Conservation (phyloP, 768 basidiomycete genomes). For the Dacryopinax primogenitus region DNA sequence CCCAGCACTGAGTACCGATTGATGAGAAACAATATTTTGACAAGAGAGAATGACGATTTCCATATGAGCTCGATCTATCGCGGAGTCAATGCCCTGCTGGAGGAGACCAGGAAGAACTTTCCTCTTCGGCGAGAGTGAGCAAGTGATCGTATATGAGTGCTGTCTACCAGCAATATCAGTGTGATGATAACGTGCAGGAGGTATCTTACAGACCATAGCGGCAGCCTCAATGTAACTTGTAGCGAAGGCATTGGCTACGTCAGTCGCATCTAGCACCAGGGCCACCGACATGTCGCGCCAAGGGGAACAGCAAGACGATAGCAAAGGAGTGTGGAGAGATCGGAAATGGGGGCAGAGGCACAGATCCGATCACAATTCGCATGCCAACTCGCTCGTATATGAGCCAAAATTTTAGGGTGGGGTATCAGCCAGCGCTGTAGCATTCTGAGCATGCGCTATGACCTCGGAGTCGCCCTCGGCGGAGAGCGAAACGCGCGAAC, state of each 20-base stretch:
- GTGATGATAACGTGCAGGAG: background rate
- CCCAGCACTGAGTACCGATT: conserved; percentile 5
- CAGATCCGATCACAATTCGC: no score
- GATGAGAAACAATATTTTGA: background rate
- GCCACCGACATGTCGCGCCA: background rate
- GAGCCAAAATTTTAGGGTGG: no score
- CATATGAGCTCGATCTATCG: background rate
- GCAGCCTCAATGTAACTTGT: conserved; percentile 5
- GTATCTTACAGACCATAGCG: background rate
- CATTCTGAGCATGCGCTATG: no score
- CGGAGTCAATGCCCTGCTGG: background rate
- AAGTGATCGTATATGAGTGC: background rate
- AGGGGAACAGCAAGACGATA: background rate
- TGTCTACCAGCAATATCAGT: background rate
- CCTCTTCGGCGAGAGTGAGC: background rate
- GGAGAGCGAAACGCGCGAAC: no score
- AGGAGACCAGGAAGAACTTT: background rate
- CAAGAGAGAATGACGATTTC: background rate
- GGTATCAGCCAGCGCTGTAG: no score
- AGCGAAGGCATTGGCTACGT: background rate
- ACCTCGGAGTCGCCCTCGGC: no score
- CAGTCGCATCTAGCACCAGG: background rate
- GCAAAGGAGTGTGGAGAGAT: background rate
- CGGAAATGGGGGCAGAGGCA: background rate
- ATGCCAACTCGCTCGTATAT: no score